Conservation (phyloP, 805 yeast genomes). For the Debaryomyces hansenii region DNA sequence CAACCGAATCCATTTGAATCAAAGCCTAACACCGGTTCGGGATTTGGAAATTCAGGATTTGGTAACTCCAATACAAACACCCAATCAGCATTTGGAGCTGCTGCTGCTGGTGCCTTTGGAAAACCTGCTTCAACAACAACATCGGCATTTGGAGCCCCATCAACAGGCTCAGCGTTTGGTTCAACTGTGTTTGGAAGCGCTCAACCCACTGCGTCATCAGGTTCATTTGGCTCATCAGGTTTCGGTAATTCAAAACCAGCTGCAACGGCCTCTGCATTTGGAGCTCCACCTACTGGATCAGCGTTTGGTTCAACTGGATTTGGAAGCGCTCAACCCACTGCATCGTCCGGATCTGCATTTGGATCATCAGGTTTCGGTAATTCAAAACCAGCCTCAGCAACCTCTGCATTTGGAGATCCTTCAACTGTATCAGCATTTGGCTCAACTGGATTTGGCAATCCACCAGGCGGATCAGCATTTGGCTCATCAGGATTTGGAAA, state of each 20-base stretch:
- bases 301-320: conserved; percentile 20
- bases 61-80: conserved; percentile 5
- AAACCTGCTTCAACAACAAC: conserved; percentile 2
- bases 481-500: conserved; percentile 8
- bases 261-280: conserved; percentile 15
- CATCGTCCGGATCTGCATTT: conserved; percentile 12
- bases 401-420: neutral
- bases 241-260: conserved; percentile 6
- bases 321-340: conserved; percentile 11
- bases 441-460: conserved; percentile 9
- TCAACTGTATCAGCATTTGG: conserved; percentile 12
- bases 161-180: conserved; percentile 14
- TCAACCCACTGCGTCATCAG: conserved; percentile 1
- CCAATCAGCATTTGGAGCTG: neutral
- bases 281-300: conserved; percentile 9
- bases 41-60: conserved; percentile 12
- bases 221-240: conserved; percentile 13
- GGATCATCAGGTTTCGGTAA: conserved; percentile 8
- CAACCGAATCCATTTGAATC: neutral
- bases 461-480: conserved; percentile 8
- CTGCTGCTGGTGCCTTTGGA: neutral
- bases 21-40: conserved; percentile 6
- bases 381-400: neutral
- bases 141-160: conserved; percentile 13
- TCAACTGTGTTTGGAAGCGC: conserved; percentile 19